Percentiles rank a stretch among this genome's conserved stretches.
phyloP scores from a whole-genome alignment of 2,329 filamentous ascomycete species.

The Microthyrium microscopicum region DNA sequence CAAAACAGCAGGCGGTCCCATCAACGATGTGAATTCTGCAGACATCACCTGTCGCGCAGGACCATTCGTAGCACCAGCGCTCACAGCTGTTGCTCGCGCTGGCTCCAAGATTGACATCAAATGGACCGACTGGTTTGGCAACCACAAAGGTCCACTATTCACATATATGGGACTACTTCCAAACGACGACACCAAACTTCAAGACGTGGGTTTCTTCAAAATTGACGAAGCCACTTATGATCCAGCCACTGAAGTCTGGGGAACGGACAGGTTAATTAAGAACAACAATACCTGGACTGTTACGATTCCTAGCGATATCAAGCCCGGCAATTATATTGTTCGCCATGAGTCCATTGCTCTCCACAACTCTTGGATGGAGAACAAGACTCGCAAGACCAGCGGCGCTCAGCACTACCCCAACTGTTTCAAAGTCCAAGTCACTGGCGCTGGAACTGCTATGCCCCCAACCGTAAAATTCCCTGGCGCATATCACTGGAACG shows the following conservation, averaged over 20 bases:
- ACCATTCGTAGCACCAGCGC: background rate
- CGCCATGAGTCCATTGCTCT: conserved; percentile 37
- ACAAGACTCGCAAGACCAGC: conserved; percentile 1
- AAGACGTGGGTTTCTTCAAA: conserved; percentile 4
- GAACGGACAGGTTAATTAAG: conserved; percentile 18
- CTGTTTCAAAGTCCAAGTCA: conserved; percentile 4
- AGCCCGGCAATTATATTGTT: conserved; percentile 34
- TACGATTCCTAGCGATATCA: conserved; percentile 26
- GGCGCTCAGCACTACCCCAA: background rate
- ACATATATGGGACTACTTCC: conserved; percentile 3
- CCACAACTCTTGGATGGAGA: conserved; percentile 15
- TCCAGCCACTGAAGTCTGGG: conserved; percentile 13
- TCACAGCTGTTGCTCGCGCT: background rate
- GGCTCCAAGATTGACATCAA: background rate
- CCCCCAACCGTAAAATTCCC: conserved; percentile 4
- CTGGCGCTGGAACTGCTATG: conserved; percentile 4
- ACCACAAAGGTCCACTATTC: conserved; percentile 2
- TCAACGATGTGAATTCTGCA: background rate
- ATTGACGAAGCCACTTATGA: conserved; percentile 3
- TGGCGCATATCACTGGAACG: background rate
- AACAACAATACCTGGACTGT: conserved; percentile 32
- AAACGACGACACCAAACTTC: background rate
- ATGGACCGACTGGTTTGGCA: conserved; percentile 2
- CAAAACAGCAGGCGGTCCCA: too few species aligned
- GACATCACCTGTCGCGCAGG: background rate